These are phyloP conservation scores for Magnaporthiopsis rhizophila DNA, from an alignment of 2,329 filamentous ascomycete genomes.

Conservation along the genomic window DNA sequence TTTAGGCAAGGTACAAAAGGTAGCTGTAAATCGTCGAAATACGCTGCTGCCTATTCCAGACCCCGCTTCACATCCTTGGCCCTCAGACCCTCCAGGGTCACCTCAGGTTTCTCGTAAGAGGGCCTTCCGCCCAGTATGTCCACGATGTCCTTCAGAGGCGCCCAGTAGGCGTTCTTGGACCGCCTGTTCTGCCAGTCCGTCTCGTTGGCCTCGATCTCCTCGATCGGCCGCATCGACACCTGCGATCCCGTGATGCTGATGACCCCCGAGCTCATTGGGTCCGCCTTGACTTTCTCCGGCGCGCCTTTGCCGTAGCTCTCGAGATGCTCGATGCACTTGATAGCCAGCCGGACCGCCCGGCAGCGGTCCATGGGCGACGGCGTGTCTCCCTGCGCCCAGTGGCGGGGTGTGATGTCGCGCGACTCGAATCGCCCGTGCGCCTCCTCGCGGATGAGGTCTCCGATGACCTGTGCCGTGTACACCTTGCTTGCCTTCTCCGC, in stretches of 20 bases:
- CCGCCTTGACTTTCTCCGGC: slow-evolving; percentile 59
- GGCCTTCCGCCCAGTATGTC: slow-evolving; percentile 76
- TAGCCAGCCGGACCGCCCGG: slow-evolving; percentile 81
- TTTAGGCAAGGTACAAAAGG: not conserved
- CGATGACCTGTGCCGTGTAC: slow-evolving; percentile 88
- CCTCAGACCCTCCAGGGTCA: slow-evolving; percentile 39
- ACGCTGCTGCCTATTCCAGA: slow-evolving; percentile 15
- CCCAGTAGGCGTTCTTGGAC: slow-evolving; percentile 81
- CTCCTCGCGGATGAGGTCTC: slow-evolving; percentile 92
- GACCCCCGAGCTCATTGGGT: slow-evolving; percentile 67
- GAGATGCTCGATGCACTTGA: slow-evolving; percentile 89
- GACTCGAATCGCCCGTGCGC: slow-evolving; percentile 88
- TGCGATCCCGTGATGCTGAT: slow-evolving; percentile 89
- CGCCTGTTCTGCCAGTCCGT: slow-evolving; percentile 92
- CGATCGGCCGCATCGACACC: slow-evolving; percentile 80
- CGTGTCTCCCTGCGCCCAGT: slow-evolving; percentile 89
- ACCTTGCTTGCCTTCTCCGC: slow-evolving; percentile 90
- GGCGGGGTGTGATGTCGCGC: slow-evolving; percentile 82
- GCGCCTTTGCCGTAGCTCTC: slow-evolving; percentile 65
- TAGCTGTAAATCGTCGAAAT: not conserved
- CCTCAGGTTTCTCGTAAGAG: slow-evolving; percentile 39
- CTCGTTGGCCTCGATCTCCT: slow-evolving; percentile 69
- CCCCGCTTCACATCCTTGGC: slow-evolving; percentile 58
- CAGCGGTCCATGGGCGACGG: slow-evolving; percentile 95
- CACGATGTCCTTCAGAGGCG: slow-evolving; percentile 69